Conservation (phyloP, 1,139 yeast genomes). For the Candida sp. region DNA sequence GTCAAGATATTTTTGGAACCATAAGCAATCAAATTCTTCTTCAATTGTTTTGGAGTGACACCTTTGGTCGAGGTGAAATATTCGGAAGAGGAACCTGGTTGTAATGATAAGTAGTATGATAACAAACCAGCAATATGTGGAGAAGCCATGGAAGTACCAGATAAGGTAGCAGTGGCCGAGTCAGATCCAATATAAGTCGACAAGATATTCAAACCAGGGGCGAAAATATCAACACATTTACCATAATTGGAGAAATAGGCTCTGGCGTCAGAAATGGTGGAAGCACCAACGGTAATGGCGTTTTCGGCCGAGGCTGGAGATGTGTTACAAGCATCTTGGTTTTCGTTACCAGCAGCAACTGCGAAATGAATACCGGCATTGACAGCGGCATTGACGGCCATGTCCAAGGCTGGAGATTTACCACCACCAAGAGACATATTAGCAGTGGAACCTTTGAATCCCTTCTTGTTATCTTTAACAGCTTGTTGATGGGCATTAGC, state of each 20-base stretch:
- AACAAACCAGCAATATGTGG: constrained; percentile 94
- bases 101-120: constrained; percentile 86
- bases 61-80: constrained; percentile 55
- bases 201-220: constrained; percentile 78
- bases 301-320: constrained; percentile 79
- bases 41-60: constrained; percentile 81
- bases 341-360: constrained; percentile 88
- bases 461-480: constrained; percentile 52
- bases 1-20: constrained; percentile 69
- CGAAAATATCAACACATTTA: constrained; percentile 80
- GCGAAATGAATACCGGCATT: constrained; percentile 80
- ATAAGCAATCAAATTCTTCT: constrained; percentile 79
- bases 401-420: constrained; percentile 72
- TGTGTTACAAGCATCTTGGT: constrained; percentile 79
- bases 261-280: constrained; percentile 69
- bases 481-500: constrained; percentile 62
- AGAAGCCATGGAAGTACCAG: constrained; percentile 99
- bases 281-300: constrained; percentile 82
- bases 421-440: constrained; percentile 93
- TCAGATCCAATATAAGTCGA: constrained; percentile 88
- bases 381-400: constrained; percentile 83
- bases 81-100: constrained; percentile 81
- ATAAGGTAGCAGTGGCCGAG: constrained; percentile 67
- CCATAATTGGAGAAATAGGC: constrained; percentile 85
- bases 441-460: constrained; percentile 83